Conservation (phyloP, 2,329 filamentous ascomycete genomes). For the Huntiella moniliformis region DNA sequence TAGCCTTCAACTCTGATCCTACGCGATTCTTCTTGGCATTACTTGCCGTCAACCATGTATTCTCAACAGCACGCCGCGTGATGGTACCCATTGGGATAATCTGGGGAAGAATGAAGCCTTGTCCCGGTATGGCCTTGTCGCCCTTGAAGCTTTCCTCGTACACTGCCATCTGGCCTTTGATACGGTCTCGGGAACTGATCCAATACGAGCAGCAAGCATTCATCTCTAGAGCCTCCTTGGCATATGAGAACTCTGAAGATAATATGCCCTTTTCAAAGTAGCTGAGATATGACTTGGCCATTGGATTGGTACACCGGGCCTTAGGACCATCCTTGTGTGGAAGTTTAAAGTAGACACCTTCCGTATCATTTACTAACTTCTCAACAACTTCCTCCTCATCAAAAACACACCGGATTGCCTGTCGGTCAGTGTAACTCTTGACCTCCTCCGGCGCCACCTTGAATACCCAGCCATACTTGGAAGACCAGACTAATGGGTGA, state of each 20-base stretch:
- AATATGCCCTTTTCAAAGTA: slow-evolving; percentile 85
- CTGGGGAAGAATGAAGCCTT: slow-evolving; percentile 80
- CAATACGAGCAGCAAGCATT: slow-evolving; percentile 98
- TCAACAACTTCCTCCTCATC: slow-evolving; percentile 37
- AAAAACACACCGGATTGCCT: slow-evolving; percentile 60
- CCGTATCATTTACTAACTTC: slow-evolving; percentile 44
- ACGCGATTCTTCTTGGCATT: slow-evolving; percentile 95
- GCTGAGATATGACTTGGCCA: slow-evolving; percentile 75
- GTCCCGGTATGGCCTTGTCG: slow-evolving; percentile 14
- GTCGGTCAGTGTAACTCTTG: slow-evolving; percentile 46
- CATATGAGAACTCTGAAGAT: slow-evolving; percentile 73
- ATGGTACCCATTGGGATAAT: slow-evolving; percentile 98
- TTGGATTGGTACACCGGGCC: slow-evolving; percentile 65
- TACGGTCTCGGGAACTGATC: slow-evolving; percentile 88
- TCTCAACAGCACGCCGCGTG: slow-evolving; percentile 83
- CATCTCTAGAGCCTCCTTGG: slow-evolving; percentile 93
- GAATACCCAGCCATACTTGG: slow-evolving; percentile 86
- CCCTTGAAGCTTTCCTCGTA: slow-evolving; percentile 45
- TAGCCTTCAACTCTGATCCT: slow-evolving; percentile 89
- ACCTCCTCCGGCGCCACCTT: slow-evolving; percentile 46
- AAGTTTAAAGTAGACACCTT: slow-evolving; percentile 68
- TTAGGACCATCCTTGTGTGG: slow-evolving; percentile 89
- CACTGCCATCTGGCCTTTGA: slow-evolving; percentile 88
- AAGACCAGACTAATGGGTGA: slow-evolving; percentile 79
- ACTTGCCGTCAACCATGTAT: slow-evolving; percentile 93